Evolutionary conservation across 2,329 filamentous ascomycete genomes (phyloP).

Genomic region (Trichophyton equinum): DNA sequence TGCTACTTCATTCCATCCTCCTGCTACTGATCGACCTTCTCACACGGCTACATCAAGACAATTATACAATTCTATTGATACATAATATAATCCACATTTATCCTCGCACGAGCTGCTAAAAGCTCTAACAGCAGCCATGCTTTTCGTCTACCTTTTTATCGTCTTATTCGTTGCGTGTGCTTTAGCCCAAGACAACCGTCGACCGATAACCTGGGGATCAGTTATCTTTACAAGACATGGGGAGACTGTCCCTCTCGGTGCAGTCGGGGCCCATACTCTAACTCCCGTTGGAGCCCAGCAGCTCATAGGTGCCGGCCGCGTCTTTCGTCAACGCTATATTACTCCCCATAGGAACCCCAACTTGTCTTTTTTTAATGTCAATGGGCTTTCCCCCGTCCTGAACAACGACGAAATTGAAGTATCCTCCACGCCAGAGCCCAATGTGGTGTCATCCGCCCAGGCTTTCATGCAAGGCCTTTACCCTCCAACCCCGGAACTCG

Average conservation of each 20-base stretch:
- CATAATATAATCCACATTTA: too few relatives aligned
- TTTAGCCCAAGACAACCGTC: constrained; percentile 14
- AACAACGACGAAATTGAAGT: constrained; percentile 37
- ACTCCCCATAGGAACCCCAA: constrained; percentile 17
- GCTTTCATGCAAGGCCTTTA: constrained; percentile 52
- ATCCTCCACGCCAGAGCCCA: constrained; percentile 37
- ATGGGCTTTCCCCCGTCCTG: constrained; percentile 35
- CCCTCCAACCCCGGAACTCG: constrained; percentile 34
- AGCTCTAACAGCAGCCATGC: not conserved
- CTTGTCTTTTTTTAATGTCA: constrained; percentile 26
- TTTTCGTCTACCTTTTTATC: not conserved
- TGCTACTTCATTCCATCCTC: too few relatives aligned
- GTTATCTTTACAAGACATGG: constrained; percentile 45
- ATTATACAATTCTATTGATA: too few relatives aligned
- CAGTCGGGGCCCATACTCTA: constrained; percentile 24
- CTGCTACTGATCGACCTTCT: too few relatives aligned
- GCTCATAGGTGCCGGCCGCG: constrained; percentile 38
- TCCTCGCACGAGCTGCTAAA: not conserved
- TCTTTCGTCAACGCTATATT: constrained; percentile 44
- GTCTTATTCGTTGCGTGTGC: not conserved
- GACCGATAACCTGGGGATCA: constrained; percentile 34
- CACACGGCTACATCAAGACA: too few relatives aligned
- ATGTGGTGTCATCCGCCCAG: constrained; percentile 41
- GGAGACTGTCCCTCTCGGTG: constrained; percentile 40
- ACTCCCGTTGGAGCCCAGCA: constrained; percentile 46